Evolutionary conservation across 129 eudicot genomes (phyloP).

Genomic region (Chrysanthemum makinoi): DNA sequence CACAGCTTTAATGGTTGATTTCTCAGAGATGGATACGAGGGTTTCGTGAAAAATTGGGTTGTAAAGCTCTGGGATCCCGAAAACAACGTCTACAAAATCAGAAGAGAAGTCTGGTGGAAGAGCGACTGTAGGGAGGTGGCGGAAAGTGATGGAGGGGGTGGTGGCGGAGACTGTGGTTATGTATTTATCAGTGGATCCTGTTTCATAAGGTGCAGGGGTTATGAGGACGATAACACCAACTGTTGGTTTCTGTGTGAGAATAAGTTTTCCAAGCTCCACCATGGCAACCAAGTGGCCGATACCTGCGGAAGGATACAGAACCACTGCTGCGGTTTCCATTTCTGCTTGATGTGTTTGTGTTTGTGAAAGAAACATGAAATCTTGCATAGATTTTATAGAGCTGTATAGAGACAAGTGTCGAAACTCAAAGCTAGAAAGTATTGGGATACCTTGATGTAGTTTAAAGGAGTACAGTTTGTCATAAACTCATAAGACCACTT

Average conservation of each 20-base stretch:
- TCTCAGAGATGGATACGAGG: slow-evolving; percentile 41
- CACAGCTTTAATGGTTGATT: slow-evolving; percentile 41
- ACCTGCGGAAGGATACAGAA: slow-evolving; percentile 40
- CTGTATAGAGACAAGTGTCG: too few species aligned
- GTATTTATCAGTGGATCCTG: slow-evolving; percentile 36
- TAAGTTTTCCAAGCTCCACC: slow-evolving; percentile 56
- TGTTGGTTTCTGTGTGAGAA: slow-evolving; percentile 31
- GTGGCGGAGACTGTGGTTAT: slow-evolving; percentile 33
- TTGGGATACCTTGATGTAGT: too few species aligned
- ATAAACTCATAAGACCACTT: too few species aligned
- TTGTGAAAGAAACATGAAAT: neutral
- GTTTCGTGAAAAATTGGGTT: slow-evolving; percentile 34
- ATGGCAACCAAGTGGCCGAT: slow-evolving; percentile 50
- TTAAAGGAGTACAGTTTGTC: too few species aligned
- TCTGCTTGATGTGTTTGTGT: neutral
- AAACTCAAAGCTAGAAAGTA: too few species aligned
- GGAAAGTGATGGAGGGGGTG: slow-evolving; percentile 52
- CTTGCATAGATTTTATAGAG: too few species aligned
- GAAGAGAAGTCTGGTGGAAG: slow-evolving; percentile 28
- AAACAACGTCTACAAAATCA: slow-evolving; percentile 21
- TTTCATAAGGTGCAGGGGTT: slow-evolving; percentile 23
- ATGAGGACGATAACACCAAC: slow-evolving; percentile 36
- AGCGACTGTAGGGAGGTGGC: slow-evolving; percentile 35
- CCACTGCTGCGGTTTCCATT: slow-evolving; percentile 23
- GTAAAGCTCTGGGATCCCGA: slow-evolving; percentile 43